Base-by-base conservation (phyloP, 2,329 filamentous ascomycete species). In the Lachnellula hyalina region DNA sequence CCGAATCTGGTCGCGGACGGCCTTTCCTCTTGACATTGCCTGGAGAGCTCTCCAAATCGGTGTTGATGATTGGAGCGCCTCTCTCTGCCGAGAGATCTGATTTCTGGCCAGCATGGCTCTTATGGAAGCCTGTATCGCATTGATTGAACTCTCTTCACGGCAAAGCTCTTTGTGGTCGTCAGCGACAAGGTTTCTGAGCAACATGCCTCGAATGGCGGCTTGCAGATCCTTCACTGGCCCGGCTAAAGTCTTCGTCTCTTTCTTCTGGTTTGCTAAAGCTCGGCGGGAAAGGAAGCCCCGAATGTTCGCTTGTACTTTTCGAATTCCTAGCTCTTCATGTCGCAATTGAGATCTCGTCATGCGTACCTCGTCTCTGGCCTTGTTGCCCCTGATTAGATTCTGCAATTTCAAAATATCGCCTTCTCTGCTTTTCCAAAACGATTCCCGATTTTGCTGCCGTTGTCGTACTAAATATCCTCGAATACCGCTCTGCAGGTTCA, bases 361-460 rank as follows among this genome's bases (percentile, higher is more conserved):
- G 66, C 74, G 75, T 72, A 85, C 75, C 73, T 84, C 75, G 60
- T 79, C 71, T 58, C 84, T 81, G 59, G 77, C 79, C 67, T 85
- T 88, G 56, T 80, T 80, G 21, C 86, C 89, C 65, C 89, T 79
- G 67, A 90, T 81, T 47, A 96, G 77, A 69, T 85, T 96, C 71
- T 99, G 94, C 12, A 99, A 75, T 65, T 85, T 83, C 57, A 94
- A 73, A 46, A 97, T 80, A 57, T 90, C 82, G 5, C 78, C 76
- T 69, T 93, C 87, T 53, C 85, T 81, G 51, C 80, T 81, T 66
- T 85, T 84, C 82, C 85, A 90, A 67, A 84, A 80, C 53, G 81
- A 73, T 62, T 90, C 83, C 56, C 84, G 83, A 41, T 81, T 77
- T 58, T 75, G 74, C 65, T 87, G 77, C 40, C 79, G 78, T 49